Evolutionary conservation across 805 yeast species (phyloP).

Genomic region (Isabelozyma gotoi): DNA sequence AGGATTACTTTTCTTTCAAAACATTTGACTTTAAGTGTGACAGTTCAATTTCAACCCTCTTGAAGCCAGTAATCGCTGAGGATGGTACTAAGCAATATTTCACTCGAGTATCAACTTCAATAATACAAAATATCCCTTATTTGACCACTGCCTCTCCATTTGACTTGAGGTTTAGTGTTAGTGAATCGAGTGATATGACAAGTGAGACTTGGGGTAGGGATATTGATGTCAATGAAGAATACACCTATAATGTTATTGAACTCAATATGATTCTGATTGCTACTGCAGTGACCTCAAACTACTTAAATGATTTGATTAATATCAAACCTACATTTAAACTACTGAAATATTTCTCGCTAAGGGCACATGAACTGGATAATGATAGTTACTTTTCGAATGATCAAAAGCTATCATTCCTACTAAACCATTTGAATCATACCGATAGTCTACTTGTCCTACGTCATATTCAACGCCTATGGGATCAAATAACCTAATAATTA

Average conservation of each 20-base stretch:
- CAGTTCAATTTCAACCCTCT: constrained; percentile 36
- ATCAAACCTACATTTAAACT: constrained; percentile 13
- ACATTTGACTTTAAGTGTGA: constrained; percentile 33
- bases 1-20: constrained; percentile 11
- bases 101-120: constrained; percentile 19
- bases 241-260: constrained; percentile 42
- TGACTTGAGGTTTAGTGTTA: constrained; percentile 33
- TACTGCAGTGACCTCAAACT: constrained; percentile 19
- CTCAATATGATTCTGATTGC: constrained; percentile 27
- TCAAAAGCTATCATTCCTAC: background rate
- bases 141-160: constrained; percentile 49
- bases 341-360: background rate
- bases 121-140: constrained; percentile 55
- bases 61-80: constrained; percentile 62
- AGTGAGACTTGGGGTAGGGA: constrained; percentile 46
- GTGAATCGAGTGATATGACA: constrained; percentile 26
- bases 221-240: constrained; percentile 51
- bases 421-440: background rate
- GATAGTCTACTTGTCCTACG: background rate
- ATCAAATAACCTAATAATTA: constrained; percentile 1
- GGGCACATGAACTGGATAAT: background rate
- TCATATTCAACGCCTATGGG: background rate
- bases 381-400: background rate
- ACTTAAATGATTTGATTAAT: constrained; percentile 13
- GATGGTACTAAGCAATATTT: constrained; percentile 49